These are phyloP conservation scores for Lycium ferocissimum DNA, from an alignment of 257 asterid species.

Conservation along the genomic window DNA sequence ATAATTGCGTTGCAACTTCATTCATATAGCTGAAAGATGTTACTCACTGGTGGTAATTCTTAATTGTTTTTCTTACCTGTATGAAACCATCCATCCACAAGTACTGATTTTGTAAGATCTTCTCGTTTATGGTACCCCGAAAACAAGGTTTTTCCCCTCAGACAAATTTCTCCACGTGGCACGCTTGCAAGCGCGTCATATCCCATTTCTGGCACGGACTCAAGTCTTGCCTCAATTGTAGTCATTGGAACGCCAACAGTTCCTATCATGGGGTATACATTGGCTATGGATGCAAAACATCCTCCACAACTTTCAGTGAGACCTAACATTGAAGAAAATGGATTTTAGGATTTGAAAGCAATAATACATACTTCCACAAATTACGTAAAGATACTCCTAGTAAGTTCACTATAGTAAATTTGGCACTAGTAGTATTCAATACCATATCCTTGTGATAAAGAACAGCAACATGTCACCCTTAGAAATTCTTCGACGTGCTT, in stretches of 20 bases:
- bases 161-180: constrained; percentile 92
- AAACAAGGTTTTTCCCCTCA: constrained; percentile 80
- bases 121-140: constrained; percentile 88
- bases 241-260: constrained; percentile 91
- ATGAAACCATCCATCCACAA: constrained; percentile 94
- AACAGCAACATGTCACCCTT: constrained; percentile 84
- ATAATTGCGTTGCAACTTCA: background rate
- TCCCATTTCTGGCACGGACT: constrained; percentile 95
- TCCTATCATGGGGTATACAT: constrained; percentile 80
- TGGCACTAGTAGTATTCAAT: constrained; percentile 18
- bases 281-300: constrained; percentile 80
- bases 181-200: constrained; percentile 73
- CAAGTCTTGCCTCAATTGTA: constrained; percentile 86
- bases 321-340: constrained; percentile 45
- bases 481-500: constrained; percentile 88
- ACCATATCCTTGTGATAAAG: constrained; percentile 93
- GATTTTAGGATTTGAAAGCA: background rate
- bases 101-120: constrained; percentile 70
- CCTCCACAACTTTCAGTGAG: constrained; percentile 89
- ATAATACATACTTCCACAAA: background rate
- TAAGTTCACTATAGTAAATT: too few relatives aligned
- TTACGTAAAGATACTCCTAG: background rate
- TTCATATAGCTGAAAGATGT: background rate
- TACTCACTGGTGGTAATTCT: background rate
- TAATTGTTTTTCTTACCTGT: constrained; percentile 61